Evolutionary conservation across 768 basidiomycete species (phyloP).

Genomic region (Lentinula sp.): DNA sequence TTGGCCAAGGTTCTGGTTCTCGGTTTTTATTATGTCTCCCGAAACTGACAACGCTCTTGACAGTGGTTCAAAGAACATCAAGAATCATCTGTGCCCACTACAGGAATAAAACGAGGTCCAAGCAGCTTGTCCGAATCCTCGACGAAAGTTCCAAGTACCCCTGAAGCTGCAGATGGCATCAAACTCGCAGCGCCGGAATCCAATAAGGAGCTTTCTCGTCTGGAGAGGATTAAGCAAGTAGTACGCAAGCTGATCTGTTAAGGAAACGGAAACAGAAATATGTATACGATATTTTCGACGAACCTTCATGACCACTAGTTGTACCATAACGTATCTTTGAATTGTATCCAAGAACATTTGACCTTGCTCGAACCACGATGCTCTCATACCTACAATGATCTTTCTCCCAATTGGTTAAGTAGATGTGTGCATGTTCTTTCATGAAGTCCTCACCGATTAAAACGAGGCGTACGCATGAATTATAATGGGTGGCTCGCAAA

Average conservation of each 20-base stretch:
- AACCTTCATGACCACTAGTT: neutral
- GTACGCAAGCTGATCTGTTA: neutral
- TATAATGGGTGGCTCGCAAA: neutral
- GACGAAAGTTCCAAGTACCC: conserved; percentile 1
- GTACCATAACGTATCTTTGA: neutral
- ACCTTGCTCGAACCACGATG: too few relatives aligned
- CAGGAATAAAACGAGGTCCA: neutral
- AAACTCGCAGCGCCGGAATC: neutral
- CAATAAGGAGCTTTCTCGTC: neutral
- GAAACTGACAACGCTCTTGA: neutral
- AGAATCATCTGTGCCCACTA: neutral
- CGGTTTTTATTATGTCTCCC: neutral
- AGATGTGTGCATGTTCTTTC: too few relatives aligned
- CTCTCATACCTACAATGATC: too few relatives aligned
- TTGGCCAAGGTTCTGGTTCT: conserved; percentile 36
- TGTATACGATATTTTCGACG: neutral
- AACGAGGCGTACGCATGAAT: too few relatives aligned
- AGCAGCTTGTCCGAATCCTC: neutral
- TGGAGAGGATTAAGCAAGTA: neutral
- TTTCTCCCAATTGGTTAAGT: too few relatives aligned
- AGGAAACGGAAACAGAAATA: neutral
- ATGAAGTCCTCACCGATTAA: too few relatives aligned
- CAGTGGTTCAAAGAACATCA: conserved; percentile 36
- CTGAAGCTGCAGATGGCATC: neutral
- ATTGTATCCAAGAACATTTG: too few relatives aligned